Conservation (phyloP, 164 flowering plant genomes). For the Umbellularia californica region DNA sequence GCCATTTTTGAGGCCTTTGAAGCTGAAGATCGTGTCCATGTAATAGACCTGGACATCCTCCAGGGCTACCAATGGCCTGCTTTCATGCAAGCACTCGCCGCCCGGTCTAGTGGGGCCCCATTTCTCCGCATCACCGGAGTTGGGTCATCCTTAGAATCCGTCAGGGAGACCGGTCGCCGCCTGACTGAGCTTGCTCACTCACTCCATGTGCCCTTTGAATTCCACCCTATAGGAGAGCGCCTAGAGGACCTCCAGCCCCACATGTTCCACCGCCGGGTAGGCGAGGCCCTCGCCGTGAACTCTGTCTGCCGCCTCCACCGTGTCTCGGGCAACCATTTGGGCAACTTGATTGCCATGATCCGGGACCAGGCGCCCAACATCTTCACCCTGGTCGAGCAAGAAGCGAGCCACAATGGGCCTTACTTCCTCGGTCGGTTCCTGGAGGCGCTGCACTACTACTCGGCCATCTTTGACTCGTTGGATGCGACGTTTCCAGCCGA, state of each 20-base stretch:
- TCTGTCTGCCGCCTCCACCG: slow-evolving; percentile 57
- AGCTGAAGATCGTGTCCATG: slow-evolving; percentile 61
- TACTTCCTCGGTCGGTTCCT: slow-evolving; percentile 68
- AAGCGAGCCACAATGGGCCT: slow-evolving; percentile 73
- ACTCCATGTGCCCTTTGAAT: slow-evolving; percentile 61
- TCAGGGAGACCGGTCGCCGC: slow-evolving; percentile 54
- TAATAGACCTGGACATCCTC: slow-evolving; percentile 65
- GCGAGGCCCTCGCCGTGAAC: slow-evolving; percentile 69
- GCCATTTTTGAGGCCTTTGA: slow-evolving; percentile 80
- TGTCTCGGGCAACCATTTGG: slow-evolving; percentile 40
- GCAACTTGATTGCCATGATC: slow-evolving; percentile 49
- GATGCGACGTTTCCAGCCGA: slow-evolving; percentile 65
- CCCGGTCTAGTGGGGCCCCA: slow-evolving; percentile 58
- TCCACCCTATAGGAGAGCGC: slow-evolving; percentile 60
- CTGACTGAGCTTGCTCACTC: slow-evolving; percentile 55
- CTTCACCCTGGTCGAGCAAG: slow-evolving; percentile 65
- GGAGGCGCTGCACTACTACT: slow-evolving; percentile 66
- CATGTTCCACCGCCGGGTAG: slow-evolving; percentile 65
- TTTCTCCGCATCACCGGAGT: slow-evolving; percentile 73
- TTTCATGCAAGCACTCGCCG: slow-evolving; percentile 74
- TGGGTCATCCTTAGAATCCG: slow-evolving; percentile 39
- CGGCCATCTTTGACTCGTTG: slow-evolving; percentile 69
- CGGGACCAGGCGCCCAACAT: slow-evolving; percentile 72
- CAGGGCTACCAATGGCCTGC: slow-evolving; percentile 91
- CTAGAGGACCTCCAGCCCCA: slow-evolving; percentile 59